These are phyloP conservation scores for Aschersonia sp. DNA, from an alignment of 2,329 filamentous ascomycete species.

Conservation along the genomic window DNA sequence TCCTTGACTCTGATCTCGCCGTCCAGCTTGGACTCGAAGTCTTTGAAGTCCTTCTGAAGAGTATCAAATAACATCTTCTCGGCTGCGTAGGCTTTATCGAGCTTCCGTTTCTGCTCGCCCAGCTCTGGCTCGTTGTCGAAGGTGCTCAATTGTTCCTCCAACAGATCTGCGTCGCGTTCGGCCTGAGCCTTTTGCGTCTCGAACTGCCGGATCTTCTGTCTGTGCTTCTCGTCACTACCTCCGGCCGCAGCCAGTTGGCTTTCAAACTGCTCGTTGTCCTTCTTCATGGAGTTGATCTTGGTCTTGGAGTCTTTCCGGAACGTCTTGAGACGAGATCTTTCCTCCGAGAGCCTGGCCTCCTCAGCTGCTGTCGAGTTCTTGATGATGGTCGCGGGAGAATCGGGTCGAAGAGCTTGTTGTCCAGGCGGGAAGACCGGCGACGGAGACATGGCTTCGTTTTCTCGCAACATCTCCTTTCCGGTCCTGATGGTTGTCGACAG, in stretches of 20 bases:
- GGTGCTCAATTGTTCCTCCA: slow-evolving; percentile 45
- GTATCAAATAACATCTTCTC: slow-evolving; percentile 48
- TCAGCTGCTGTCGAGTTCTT: slow-evolving; percentile 62
- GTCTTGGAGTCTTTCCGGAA: slow-evolving; percentile 63
- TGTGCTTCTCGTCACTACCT: slow-evolving; percentile 61
- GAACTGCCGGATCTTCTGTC: slow-evolving; percentile 62
- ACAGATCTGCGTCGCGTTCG: slow-evolving; percentile 37
- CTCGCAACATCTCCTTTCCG: slow-evolving; percentile 26
- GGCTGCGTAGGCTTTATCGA: slow-evolving; percentile 35
- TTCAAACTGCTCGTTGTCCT: slow-evolving; percentile 58
- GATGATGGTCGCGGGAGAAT: slow-evolving; percentile 64
- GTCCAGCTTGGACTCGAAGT: slow-evolving; percentile 46
- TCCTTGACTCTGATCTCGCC: slow-evolving; percentile 47
- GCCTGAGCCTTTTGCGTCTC: slow-evolving; percentile 57
- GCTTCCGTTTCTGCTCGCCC: slow-evolving; percentile 37
- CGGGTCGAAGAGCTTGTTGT: slow-evolving; percentile 53
- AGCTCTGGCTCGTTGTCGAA: slow-evolving; percentile 53
- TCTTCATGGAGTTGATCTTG: slow-evolving; percentile 50
- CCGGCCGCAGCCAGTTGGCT: slow-evolving; percentile 53
- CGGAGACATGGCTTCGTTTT: slow-evolving; percentile 14
- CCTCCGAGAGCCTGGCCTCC: slow-evolving; percentile 55
- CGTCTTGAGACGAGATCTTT: slow-evolving; percentile 53
- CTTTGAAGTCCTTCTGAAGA: slow-evolving; percentile 37
- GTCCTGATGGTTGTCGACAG: slow-evolving; percentile 63
- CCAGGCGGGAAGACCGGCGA: slow-evolving; percentile 18